phyloP scores from a whole-genome alignment of 2,329 filamentous ascomycete genomes.

The Neospermospora avenae region DNA sequence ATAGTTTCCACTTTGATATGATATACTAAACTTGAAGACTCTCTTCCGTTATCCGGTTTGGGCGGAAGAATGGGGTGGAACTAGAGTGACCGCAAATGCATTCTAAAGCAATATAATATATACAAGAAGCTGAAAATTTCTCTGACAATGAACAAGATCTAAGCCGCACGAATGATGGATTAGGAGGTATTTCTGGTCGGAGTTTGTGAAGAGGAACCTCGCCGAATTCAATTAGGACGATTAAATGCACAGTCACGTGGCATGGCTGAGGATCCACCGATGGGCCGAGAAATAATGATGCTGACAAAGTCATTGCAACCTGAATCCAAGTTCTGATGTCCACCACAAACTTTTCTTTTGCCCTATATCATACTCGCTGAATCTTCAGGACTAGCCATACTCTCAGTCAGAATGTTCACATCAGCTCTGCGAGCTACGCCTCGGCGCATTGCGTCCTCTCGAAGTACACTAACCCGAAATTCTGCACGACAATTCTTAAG shows the following conservation, averaged over 20 bases:
- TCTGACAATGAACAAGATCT: too few relatives aligned
- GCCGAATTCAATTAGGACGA: too few relatives aligned
- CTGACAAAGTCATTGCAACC: conserved; percentile 27
- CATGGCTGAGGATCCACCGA: background rate
- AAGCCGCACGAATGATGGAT: too few relatives aligned
- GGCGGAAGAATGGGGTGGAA: background rate
- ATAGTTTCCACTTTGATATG: background rate
- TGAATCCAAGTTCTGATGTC: conserved; percentile 17
- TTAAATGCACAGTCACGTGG: conserved; percentile 9
- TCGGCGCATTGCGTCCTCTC: conserved; percentile 23
- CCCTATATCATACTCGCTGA: conserved; percentile 6
- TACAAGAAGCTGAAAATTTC: background rate
- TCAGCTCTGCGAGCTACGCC: conserved; percentile 28
- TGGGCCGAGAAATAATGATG: conserved; percentile 20
- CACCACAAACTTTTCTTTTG: conserved; percentile 26
- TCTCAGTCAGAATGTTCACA: conserved; percentile 28
- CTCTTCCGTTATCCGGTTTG: background rate
- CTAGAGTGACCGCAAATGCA: background rate
- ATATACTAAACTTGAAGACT: background rate
- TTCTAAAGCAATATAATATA: background rate
- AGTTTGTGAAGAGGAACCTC: background rate
- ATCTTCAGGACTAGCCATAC: conserved; percentile 8
- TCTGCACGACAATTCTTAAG: conserved; percentile 45
- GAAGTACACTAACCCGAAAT: conserved; percentile 14
- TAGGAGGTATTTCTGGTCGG: too few relatives aligned